A percentile compares a stretch with the other conserved stretches of the same genome.
phyloP scores from a whole-genome alignment of 176 grass and related monocot species.

The Oryza meridionalis region DNA sequence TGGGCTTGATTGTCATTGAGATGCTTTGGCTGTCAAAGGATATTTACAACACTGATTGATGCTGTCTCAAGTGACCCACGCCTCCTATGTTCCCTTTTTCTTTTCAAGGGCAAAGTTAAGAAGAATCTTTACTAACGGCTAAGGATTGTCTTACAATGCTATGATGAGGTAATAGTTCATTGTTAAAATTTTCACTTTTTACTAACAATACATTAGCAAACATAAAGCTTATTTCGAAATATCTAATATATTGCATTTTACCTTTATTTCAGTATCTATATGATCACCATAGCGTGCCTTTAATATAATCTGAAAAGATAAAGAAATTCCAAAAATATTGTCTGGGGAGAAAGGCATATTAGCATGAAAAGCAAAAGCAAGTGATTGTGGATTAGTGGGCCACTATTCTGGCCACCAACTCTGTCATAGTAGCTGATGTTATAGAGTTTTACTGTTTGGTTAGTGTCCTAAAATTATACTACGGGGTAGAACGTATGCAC shows the following conservation, averaged over 20 bases:
- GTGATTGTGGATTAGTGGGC: neutral
- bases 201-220: too few species aligned
- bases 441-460: neutral
- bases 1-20: conserved; percentile 16
- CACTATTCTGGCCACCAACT: neutral
- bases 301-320: neutral
- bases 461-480: neutral
- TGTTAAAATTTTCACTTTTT: neutral
- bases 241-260: neutral
- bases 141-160: neutral
- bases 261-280: too few species aligned
- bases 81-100: neutral
- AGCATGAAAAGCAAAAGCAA: neutral
- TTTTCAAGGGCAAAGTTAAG: conserved; percentile 18
- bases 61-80: conserved; percentile 32
- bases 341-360: neutral
- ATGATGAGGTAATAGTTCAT: neutral
- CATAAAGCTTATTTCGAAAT: neutral
- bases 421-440: neutral
- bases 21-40: neutral
- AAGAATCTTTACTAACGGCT: conserved; percentile 41
- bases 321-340: neutral
- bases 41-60: conserved; percentile 30
- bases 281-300: neutral
- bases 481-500: neutral